Evolutionary conservation across 352 stramenopile species (phyloP).

Genomic region (Pythium biforme): DNA sequence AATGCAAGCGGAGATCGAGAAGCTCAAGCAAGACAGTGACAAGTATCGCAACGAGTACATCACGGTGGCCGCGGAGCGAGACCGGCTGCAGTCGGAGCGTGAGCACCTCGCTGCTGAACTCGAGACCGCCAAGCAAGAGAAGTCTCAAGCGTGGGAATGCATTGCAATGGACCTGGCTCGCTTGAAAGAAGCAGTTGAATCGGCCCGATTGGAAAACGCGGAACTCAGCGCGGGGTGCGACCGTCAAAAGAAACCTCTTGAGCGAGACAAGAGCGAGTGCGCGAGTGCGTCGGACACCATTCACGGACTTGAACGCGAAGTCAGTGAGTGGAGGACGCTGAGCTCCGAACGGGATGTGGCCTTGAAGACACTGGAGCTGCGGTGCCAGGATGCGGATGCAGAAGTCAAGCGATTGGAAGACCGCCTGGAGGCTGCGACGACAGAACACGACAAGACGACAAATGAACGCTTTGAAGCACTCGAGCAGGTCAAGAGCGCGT

Average conservation of each 20-base stretch:
- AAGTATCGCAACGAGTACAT: slow-evolving; percentile 55
- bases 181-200: slow-evolving; percentile 38
- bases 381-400: slow-evolving; percentile 38
- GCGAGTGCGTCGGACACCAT: slow-evolving; percentile 42
- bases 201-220: slow-evolving; percentile 49
- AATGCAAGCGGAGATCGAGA: slow-evolving; percentile 47
- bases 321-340: slow-evolving; percentile 39
- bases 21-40: slow-evolving; percentile 51
- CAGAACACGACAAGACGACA: slow-evolving; percentile 42
- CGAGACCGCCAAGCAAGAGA: slow-evolving; percentile 52
- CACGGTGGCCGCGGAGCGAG: slow-evolving; percentile 43
- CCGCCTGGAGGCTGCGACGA: slow-evolving; percentile 38
- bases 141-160: slow-evolving; percentile 45
- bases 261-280: slow-evolving; percentile 43
- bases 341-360: slow-evolving; percentile 42
- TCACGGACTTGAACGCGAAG: slow-evolving; percentile 44
- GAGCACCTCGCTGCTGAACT: slow-evolving; percentile 50
- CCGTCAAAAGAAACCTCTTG: slow-evolving; percentile 51
- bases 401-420: slow-evolving; percentile 42
- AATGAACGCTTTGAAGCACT: slow-evolving; percentile 56
- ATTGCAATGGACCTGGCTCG: slow-evolving; percentile 47
- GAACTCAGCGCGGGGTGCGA: slow-evolving; percentile 54
- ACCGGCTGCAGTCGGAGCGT: slow-evolving; percentile 58
- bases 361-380: slow-evolving; percentile 41
- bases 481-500: slow-evolving; percentile 47